phyloP scores from a whole-genome alignment of 1,284 basidiomycete species.

The Coniophora puteana region DNA sequence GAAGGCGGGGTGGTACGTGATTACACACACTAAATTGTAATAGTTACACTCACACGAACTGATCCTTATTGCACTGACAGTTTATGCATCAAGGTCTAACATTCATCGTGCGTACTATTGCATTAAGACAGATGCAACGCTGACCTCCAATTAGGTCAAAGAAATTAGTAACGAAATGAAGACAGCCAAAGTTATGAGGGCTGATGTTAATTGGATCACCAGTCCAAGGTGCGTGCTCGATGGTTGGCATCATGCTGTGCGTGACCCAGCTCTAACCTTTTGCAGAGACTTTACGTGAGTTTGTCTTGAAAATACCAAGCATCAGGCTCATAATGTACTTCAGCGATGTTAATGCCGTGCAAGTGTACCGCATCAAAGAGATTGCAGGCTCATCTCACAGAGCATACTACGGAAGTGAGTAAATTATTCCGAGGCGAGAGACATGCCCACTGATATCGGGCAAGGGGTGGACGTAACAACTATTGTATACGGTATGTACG shows the following conservation, averaged over 20 bases:
- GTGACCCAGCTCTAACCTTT: too few species aligned
- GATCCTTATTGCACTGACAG: conserved; percentile 28
- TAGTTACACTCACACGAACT: conserved; percentile 3
- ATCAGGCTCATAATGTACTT: conserved; percentile 5
- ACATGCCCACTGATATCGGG: conserved; percentile 3
- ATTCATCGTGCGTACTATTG: conserved; percentile 51
- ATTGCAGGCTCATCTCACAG: conserved; percentile 56
- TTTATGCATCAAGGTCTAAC: conserved; percentile 82
- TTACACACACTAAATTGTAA: neutral
- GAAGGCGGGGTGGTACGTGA: conserved; percentile 69
- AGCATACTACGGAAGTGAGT: conserved; percentile 73
- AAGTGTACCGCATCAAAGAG: conserved; percentile 75
- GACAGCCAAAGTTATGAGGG: conserved; percentile 65
- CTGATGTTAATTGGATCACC: conserved; percentile 85
- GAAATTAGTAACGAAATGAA: conserved; percentile 82
- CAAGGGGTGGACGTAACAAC: conserved; percentile 67
- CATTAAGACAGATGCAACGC: conserved; percentile 1
- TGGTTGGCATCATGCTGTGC: too few species aligned
- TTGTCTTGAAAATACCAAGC: neutral
- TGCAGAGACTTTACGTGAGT: conserved; percentile 69
- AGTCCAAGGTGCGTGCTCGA: conserved; percentile 56
- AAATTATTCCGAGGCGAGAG: neutral
- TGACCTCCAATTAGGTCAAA: conserved; percentile 47
- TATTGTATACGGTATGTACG: conserved; percentile 67
- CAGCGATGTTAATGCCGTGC: conserved; percentile 76